A percentile compares a stretch with the other conserved stretches of the same genome.
Conservation (phyloP, 2,329 filamentous ascomycete species). For the Sphaerulina vaccinii region DNA sequence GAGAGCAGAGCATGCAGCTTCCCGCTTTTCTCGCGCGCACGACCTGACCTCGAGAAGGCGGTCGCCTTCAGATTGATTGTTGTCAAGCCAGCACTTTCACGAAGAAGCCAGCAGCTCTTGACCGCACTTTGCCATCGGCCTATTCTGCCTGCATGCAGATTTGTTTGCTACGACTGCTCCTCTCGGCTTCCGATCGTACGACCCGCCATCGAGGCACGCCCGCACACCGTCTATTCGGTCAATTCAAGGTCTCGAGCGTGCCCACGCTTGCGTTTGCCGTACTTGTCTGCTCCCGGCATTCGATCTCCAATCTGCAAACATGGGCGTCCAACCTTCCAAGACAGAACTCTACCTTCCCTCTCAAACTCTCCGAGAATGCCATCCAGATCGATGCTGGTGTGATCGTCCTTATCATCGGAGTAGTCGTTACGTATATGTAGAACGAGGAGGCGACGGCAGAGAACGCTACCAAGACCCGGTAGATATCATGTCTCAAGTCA, state of each 20-base stretch:
- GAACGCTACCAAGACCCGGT: slow-evolving; percentile 29
- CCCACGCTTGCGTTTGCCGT: background rate
- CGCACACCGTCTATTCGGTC: no score
- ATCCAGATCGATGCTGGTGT: slow-evolving; percentile 26
- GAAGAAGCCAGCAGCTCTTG: background rate
- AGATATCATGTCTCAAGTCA: slow-evolving; percentile 25
- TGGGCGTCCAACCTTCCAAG: slow-evolving; percentile 31
- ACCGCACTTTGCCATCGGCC: no score
- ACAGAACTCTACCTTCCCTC: slow-evolving; percentile 30
- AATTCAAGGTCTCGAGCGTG: background rate
- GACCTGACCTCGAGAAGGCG: background rate
- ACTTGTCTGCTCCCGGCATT: no score
- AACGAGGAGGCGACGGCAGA: slow-evolving; percentile 26
- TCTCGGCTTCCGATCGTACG: no score
- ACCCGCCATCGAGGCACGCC: no score
- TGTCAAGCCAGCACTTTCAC: background rate
- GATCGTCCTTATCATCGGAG: slow-evolving; percentile 21
- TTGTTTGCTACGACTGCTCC: slow-evolving; percentile 2
- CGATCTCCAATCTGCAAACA: no score
- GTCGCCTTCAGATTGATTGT: background rate
- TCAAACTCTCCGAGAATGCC: slow-evolving; percentile 29
- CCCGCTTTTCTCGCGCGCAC: background rate
- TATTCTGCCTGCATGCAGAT: no score
- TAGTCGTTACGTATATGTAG: slow-evolving; percentile 29
- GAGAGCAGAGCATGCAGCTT: background rate